These are phyloP conservation scores for Maudiozyma bulderi DNA, from an alignment of 805 yeast species.

Conservation along the genomic window DNA sequence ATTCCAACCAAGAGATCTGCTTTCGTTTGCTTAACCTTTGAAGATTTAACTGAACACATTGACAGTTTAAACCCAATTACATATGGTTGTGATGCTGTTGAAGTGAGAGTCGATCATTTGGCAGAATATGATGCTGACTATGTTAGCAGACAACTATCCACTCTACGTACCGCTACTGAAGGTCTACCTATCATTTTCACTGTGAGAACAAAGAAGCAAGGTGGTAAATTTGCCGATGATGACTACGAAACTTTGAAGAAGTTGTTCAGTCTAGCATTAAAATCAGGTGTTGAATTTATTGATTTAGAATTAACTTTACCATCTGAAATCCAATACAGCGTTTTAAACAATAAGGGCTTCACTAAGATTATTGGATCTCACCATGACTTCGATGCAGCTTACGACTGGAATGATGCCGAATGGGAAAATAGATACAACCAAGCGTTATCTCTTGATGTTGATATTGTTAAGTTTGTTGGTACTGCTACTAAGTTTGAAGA, in stretches of 20 bases:
- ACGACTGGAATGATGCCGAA: constrained; percentile 57
- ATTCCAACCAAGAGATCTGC: constrained; percentile 41
- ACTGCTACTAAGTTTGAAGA: constrained; percentile 55
- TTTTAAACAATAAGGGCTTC: constrained; percentile 44
- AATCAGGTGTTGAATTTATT: constrained; percentile 69
- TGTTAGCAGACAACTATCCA: constrained; percentile 66
- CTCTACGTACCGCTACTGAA: constrained; percentile 50
- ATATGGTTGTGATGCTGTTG: constrained; percentile 73
- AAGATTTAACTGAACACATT: constrained; percentile 42
- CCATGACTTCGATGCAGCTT: constrained; percentile 58
- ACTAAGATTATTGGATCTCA: constrained; percentile 76
- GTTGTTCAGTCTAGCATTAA: constrained; percentile 54
- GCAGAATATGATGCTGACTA: constrained; percentile 39
- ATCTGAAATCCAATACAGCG: constrained; percentile 39
- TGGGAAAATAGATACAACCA: constrained; percentile 68
- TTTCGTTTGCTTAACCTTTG: constrained; percentile 64
- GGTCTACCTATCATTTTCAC: constrained; percentile 76
- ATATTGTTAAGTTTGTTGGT: constrained; percentile 77
- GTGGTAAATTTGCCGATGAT: constrained; percentile 68
- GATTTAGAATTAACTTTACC: constrained; percentile 74
- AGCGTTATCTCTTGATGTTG: constrained; percentile 58
- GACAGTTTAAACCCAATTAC: constrained; percentile 43
- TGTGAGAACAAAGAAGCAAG: constrained; percentile 67
- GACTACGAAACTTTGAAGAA: constrained; percentile 38
- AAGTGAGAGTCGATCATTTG: constrained; percentile 69